phyloP scores from a whole-genome alignment of 192 early-diverging fungal species.

The Paraglomus brasilianum region DNA sequence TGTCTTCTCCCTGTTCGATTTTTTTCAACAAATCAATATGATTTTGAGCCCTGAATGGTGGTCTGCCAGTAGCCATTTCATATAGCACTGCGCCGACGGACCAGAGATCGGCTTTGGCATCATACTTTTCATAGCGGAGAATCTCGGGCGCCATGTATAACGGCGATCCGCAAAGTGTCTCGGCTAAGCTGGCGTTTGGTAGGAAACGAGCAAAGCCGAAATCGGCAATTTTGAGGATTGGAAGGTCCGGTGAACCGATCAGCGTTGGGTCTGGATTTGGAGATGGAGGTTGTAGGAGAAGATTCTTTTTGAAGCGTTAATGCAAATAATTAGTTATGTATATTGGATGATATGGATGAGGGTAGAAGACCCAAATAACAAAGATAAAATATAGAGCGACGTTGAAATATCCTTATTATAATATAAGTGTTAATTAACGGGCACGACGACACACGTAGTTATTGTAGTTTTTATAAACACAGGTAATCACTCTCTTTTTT shows the following conservation, averaged over 20 bases:
- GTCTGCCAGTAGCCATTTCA: slow-evolving; percentile 88
- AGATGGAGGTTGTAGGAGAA: slow-evolving; percentile 64
- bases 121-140: slow-evolving; percentile 87
- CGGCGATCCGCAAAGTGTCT: slow-evolving; percentile 95
- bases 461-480: slow-evolving; percentile 30
- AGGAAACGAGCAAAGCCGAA: slow-evolving; percentile 97
- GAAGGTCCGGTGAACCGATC: slow-evolving; percentile 57
- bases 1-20: slow-evolving; percentile 84
- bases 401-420: background rate
- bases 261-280: slow-evolving; percentile 39
- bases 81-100: slow-evolving; percentile 92
- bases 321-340: slow-evolving; percentile 13
- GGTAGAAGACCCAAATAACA: background rate
- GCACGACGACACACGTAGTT: background rate
- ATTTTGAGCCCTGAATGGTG: slow-evolving; percentile 91
- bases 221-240: slow-evolving; percentile 90
- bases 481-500: slow-evolving; percentile 2
- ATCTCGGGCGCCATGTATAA: slow-evolving; percentile 95
- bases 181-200: slow-evolving; percentile 79
- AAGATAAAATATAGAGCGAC: background rate
- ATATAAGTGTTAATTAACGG: slow-evolving; percentile 1
- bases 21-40: slow-evolving; percentile 89
- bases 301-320: slow-evolving; percentile 55
- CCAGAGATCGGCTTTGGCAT: slow-evolving; percentile 96
- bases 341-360: slow-evolving; percentile 10